phyloP scores from a whole-genome alignment of 306 rosid species.

The Gleditsia sinensis region DNA sequence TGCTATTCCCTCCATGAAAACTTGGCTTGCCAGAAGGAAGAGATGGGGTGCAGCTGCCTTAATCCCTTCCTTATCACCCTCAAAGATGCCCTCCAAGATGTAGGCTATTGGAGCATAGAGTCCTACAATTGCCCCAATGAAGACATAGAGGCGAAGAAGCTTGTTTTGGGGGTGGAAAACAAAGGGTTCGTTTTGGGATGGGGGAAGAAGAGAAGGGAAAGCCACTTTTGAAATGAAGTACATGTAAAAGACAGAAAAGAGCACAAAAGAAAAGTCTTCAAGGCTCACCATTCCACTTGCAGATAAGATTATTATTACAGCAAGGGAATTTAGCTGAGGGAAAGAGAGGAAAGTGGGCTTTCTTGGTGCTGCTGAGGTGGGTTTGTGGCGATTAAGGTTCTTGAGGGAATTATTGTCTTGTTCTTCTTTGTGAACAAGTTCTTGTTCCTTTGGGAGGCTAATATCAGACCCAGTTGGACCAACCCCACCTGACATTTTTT shows the following conservation, averaged over 20 bases:
- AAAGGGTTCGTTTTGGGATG: constrained; percentile 41
- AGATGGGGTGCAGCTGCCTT: constrained; percentile 89
- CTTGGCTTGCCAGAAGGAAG: constrained; percentile 79
- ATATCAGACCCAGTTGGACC: constrained; percentile 69
- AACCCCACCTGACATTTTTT: constrained; percentile 86
- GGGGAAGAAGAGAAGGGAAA: constrained; percentile 54
- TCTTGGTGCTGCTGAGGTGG: constrained; percentile 3
- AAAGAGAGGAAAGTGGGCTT: constrained; percentile 51
- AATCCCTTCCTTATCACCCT: constrained; percentile 80
- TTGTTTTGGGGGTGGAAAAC: constrained; percentile 56
- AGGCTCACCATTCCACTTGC: constrained; percentile 81
- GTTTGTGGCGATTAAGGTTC: not conserved
- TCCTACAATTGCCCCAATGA: constrained; percentile 60
- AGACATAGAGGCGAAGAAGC: constrained; percentile 58
- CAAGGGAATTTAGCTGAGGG: constrained; percentile 68
- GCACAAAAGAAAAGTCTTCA: constrained; percentile 64
- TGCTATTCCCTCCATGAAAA: constrained; percentile 86
- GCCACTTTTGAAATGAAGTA: constrained; percentile 65
- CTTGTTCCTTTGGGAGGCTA: constrained; percentile 58
- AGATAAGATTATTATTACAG: constrained; percentile 57
- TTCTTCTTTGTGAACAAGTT: constrained; percentile 49
- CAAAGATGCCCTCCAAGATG: constrained; percentile 66
- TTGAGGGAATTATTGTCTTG: constrained; percentile 33
- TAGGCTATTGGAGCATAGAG: constrained; percentile 74
- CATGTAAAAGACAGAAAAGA: constrained; percentile 62